Percentiles rank a stretch among this genome's conserved stretches.
Conservation (phyloP, 2,329 filamentous ascomycete species). For the Endoconidiophora laricicola region DNA sequence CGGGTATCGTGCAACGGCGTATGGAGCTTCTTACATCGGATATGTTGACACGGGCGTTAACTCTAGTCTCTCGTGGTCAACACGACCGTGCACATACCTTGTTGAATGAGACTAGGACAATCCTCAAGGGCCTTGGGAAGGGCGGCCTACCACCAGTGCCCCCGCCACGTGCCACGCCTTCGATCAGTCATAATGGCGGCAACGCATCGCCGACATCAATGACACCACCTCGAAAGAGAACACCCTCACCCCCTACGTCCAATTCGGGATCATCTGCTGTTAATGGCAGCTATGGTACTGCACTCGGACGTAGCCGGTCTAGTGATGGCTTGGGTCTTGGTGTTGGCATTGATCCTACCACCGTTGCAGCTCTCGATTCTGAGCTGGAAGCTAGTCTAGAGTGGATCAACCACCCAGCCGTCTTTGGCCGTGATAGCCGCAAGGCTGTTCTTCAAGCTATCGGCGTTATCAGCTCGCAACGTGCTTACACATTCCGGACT, state of each 20-base stretch:
- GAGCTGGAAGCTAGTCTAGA: slow-evolving; percentile 83
- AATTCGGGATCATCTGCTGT: slow-evolving; percentile 26
- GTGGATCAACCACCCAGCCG: slow-evolving; percentile 94
- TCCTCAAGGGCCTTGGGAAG: slow-evolving; percentile 89
- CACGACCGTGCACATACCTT: slow-evolving; percentile 88
- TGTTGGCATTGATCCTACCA: slow-evolving; percentile 67
- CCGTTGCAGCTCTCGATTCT: slow-evolving; percentile 72
- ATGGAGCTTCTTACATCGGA: slow-evolving; percentile 98
- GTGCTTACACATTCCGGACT: slow-evolving; percentile 84
- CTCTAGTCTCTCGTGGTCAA: slow-evolving; percentile 76
- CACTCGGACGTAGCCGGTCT: slow-evolving; percentile 34
- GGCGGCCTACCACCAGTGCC: slow-evolving; percentile 83
- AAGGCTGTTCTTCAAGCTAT: slow-evolving; percentile 95
- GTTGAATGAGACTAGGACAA: slow-evolving; percentile 81
- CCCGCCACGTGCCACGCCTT: slow-evolving; percentile 30
- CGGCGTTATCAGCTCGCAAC: slow-evolving; percentile 86
- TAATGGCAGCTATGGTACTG: slow-evolving; percentile 21
- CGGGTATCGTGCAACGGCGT: slow-evolving; percentile 82
- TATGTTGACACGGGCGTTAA: slow-evolving; percentile 87
- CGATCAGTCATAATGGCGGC: neutral
- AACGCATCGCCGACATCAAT: slow-evolving; percentile 24
- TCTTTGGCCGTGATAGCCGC: slow-evolving; percentile 83
- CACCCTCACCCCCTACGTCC: slow-evolving; percentile 37
- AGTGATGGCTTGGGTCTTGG: slow-evolving; percentile 41
- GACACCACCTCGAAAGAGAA: slow-evolving; percentile 38